Evolutionary conservation across 352 stramenopile species (phyloP).

Genomic region (Globisporangium nagaii): DNA sequence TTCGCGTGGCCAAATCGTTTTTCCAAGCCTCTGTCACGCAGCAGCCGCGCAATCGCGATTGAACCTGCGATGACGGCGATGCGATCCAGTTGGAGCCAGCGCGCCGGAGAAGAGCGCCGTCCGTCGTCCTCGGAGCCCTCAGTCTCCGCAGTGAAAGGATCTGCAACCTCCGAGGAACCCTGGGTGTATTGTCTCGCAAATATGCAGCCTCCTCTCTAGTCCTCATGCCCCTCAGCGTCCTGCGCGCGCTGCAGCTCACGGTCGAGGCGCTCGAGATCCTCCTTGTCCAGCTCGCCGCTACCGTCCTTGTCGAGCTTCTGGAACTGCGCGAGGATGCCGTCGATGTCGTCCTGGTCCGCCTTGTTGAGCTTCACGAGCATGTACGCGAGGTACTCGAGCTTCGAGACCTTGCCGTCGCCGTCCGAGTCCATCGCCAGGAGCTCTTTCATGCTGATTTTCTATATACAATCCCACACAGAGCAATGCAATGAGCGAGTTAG

Average conservation of each 20-base stretch:
- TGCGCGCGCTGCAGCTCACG: conserved; percentile 41
- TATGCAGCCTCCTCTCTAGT: too few species aligned
- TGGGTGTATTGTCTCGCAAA: too few species aligned
- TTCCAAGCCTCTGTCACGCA: too few species aligned
- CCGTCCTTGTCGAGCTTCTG: conserved; percentile 59
- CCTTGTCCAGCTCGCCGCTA: conserved; percentile 63
- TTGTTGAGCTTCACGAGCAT: conserved; percentile 79
- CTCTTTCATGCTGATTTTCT: conserved; percentile 74
- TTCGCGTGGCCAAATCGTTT: too few species aligned
- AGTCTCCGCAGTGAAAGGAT: too few species aligned
- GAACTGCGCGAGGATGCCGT: conserved; percentile 60
- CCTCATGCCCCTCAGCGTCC: conserved; percentile 9
- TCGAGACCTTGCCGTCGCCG: conserved; percentile 59
- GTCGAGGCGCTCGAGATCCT: conserved; percentile 57
- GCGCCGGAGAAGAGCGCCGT: too few species aligned
- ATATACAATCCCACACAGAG: not conserved
- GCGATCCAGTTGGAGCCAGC: too few species aligned
- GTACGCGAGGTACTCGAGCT: conserved; percentile 63
- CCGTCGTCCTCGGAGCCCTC: too few species aligned
- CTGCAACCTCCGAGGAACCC: too few species aligned
- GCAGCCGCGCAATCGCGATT: too few species aligned
- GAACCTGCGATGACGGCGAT: too few species aligned
- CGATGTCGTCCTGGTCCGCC: conserved; percentile 55
- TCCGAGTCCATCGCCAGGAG: conserved; percentile 63
- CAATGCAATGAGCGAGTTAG: too few species aligned